Evolutionary conservation across 164 flowering plant species (phyloP).

Genomic region (Aristolochia contorta): DNA sequence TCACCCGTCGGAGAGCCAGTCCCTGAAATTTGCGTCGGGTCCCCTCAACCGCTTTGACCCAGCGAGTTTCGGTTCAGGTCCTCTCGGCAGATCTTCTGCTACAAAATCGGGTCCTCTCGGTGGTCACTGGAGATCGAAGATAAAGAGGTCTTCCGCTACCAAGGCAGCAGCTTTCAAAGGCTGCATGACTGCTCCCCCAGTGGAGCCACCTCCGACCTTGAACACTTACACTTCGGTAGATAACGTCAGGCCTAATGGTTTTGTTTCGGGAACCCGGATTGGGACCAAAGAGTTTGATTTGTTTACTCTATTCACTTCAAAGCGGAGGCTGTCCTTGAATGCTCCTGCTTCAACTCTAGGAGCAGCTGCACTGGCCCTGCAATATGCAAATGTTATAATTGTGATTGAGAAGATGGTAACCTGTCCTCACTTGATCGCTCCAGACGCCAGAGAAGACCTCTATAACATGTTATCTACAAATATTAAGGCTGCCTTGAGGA

Average conservation of each 20-base stretch:
- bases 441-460: conserved; percentile 77
- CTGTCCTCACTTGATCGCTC: conserved; percentile 82
- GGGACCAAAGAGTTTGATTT: conserved; percentile 13
- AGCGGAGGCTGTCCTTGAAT: conserved; percentile 30
- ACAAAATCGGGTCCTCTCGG: conserved; percentile 39
- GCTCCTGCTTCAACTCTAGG: conserved; percentile 79
- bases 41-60: conserved; percentile 25
- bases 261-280: conserved; percentile 21
- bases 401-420: conserved; percentile 71
- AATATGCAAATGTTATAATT: conserved; percentile 76
- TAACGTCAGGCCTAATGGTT: conserved; percentile 19
- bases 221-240: conserved; percentile 13
- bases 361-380: conserved; percentile 71
- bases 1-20: conserved; percentile 43
- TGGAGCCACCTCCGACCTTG: conserved; percentile 22
- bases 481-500: conserved; percentile 44
- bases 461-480: conserved; percentile 78
- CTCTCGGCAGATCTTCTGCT: conserved; percentile 3
- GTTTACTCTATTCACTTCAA: conserved; percentile 20
- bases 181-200: conserved; percentile 25
- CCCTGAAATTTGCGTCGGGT: conserved; percentile 53
- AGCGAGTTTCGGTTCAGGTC: conserved; percentile 51
- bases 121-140: conserved; percentile 11
- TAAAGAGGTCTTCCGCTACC: conserved; percentile 22
- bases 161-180: conserved; percentile 56